phyloP scores from a whole-genome alignment of 2,329 filamentous ascomycete genomes.

The Colletotrichum neosansevieriae region DNA sequence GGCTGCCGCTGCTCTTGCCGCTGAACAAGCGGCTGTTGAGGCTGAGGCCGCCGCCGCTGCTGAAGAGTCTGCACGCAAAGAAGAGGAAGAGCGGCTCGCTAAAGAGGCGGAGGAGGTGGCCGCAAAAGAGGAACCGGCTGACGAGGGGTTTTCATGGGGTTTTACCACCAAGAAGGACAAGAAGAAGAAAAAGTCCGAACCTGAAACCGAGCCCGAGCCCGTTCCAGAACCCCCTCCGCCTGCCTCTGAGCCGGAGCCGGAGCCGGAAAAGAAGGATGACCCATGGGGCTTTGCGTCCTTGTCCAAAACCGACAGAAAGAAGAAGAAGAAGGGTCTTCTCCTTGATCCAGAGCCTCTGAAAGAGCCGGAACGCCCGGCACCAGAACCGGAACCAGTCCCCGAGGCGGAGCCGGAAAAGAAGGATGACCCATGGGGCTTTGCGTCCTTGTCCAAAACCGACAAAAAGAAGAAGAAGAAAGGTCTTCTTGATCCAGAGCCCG shows the following conservation, averaged over 20 bases:
- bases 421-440: conserved; percentile 46
- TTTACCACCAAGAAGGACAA: conserved; percentile 48
- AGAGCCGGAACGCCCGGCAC: conserved; percentile 39
- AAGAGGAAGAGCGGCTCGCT: conserved; percentile 7
- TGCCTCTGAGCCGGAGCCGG: conserved; percentile 43
- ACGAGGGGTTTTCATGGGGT: conserved; percentile 38
- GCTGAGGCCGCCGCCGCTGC: conserved; percentile 19
- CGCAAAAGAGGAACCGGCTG: conserved; percentile 35
- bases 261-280: conserved; percentile 40
- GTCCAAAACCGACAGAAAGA: conserved; percentile 54
- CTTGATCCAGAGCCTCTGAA: conserved; percentile 42
- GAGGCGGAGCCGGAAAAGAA: conserved; percentile 42
- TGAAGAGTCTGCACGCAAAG: conserved; percentile 15
- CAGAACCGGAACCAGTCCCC: conserved; percentile 39
- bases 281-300: conserved; percentile 43
- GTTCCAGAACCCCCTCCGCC: conserved; percentile 33
- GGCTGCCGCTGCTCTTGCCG: conserved; percentile 27
- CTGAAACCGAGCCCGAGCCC: conserved; percentile 32
- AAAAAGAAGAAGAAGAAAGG: conserved; percentile 50
- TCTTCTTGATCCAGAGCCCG: conserved; percentile 42
- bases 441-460: conserved; percentile 46
- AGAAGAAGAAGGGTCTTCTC: conserved; percentile 50
- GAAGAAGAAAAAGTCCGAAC: conserved; percentile 46
- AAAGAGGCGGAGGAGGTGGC: conserved; percentile 22
- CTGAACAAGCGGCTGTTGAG: conserved; percentile 20